phyloP scores from a whole-genome alignment of 1,139 yeast species.

The Saccharomyces hybrid region DNA sequence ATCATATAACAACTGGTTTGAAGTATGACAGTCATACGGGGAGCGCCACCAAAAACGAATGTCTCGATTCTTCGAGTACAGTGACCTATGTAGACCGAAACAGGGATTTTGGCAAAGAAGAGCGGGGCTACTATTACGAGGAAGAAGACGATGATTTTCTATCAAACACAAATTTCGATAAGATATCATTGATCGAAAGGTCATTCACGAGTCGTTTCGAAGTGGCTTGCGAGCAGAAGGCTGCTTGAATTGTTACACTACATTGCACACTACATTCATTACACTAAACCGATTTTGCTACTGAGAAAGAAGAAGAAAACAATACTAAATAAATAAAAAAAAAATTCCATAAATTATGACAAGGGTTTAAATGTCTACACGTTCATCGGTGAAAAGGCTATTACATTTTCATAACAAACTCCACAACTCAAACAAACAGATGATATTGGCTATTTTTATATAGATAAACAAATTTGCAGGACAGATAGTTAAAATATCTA shows the following conservation, averaged over 20 bases:
- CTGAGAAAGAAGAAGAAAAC: neutral
- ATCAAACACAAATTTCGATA: conserved; percentile 8
- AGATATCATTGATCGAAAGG: neutral
- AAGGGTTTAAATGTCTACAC: neutral
- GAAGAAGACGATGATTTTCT: conserved; percentile 12
- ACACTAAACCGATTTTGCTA: too few species aligned
- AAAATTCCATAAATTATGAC: neutral
- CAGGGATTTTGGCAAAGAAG: neutral
- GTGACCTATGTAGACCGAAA: neutral
- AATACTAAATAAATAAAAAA: neutral
- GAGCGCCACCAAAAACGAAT: neutral
- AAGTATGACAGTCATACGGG: neutral
- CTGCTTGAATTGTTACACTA: neutral
- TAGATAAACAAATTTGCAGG: neutral
- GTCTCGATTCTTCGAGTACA: neutral
- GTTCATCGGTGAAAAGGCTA: neutral
- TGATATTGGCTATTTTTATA: neutral
- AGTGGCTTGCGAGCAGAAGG: neutral
- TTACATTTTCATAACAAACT: neutral
- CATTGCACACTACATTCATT: too few species aligned
- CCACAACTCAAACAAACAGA: neutral
- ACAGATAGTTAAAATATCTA: neutral
- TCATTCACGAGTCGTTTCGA: neutral
- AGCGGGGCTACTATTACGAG: neutral
- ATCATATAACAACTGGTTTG: neutral